These are phyloP conservation scores for Saccharomycopsis javanensis DNA, from an alignment of 805 yeast genomes.

Conservation along the genomic window DNA sequence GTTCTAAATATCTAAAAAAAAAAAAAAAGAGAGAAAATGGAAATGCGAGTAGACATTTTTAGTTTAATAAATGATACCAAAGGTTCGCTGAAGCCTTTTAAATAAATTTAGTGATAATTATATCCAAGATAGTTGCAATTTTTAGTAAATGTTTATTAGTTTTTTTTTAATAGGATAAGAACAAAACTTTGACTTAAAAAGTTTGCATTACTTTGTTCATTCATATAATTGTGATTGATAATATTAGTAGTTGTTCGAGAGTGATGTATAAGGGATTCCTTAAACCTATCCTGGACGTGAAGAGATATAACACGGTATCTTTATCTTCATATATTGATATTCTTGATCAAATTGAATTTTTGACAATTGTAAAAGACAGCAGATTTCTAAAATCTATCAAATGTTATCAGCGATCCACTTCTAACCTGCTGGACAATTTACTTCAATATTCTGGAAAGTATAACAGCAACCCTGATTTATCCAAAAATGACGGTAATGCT, in stretches of 20 bases:
- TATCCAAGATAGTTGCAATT: too few species aligned
- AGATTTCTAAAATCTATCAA: slow-evolving; percentile 17
- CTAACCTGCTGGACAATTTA: neutral
- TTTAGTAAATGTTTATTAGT: too few species aligned
- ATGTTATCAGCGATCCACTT: slow-evolving; percentile 4
- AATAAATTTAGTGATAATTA: too few species aligned
- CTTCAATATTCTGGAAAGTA: neutral
- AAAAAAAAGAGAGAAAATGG: too few species aligned
- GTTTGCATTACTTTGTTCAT: too few species aligned
- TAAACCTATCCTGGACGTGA: neutral
- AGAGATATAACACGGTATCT: slow-evolving; percentile 7
- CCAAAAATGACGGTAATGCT: neutral
- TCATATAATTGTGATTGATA: neutral
- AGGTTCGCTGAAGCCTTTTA: too few species aligned
- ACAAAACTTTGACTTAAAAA: too few species aligned
- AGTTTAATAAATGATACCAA: too few species aligned
- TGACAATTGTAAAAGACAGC: slow-evolving; percentile 10
- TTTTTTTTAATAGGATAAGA: too few species aligned
- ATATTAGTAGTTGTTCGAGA: neutral
- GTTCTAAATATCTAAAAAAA: too few species aligned
- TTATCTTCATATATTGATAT: slow-evolving; percentile 18
- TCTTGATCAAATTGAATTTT: slow-evolving; percentile 10
- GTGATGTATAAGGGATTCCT: neutral
- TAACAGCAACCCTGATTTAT: neutral
- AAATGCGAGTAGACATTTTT: too few species aligned